Conservation (phyloP, 805 yeast genomes). For the Isabelozyma rhagii region DNA sequence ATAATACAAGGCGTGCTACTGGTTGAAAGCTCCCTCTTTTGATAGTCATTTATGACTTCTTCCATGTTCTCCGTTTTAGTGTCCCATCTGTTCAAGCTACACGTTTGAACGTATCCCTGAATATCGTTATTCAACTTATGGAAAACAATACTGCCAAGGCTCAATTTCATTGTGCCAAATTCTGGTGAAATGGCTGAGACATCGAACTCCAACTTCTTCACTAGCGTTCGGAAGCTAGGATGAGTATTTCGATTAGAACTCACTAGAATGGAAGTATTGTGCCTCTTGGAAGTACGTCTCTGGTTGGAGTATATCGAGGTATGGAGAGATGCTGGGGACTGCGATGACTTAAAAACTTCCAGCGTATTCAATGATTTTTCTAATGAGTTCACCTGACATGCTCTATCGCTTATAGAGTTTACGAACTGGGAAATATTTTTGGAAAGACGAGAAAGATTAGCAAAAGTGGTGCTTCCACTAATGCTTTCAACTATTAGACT, state of each 20-base stretch:
- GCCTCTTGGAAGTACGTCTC: conserved; percentile 11
- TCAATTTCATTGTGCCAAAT: conserved; percentile 24
- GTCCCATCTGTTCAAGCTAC: conserved; percentile 13
- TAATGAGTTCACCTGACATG: conserved; percentile 8
- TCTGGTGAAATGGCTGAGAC: conserved; percentile 13
- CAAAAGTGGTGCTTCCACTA: conserved; percentile 6
- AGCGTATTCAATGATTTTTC: conserved; percentile 5
- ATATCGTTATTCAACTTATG: conserved; percentile 16
- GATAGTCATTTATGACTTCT: conserved; percentile 20
- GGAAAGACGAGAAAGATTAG: conserved; percentile 6
- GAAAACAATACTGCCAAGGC: conserved; percentile 11
- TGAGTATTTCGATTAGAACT: conserved; percentile 35
- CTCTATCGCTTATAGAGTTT: background rate
- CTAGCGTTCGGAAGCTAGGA: conserved; percentile 29
- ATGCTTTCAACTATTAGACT: conserved; percentile 13
- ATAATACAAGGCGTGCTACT: conserved; percentile 19
- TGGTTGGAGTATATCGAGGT: conserved; percentile 6
- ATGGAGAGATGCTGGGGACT: conserved; percentile 1
- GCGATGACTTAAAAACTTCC: background rate
- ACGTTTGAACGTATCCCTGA: conserved; percentile 17
- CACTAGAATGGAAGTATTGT: conserved; percentile 10
- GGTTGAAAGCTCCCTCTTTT: conserved; percentile 5
- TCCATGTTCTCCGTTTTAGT: conserved; percentile 2
- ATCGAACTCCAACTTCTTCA: conserved; percentile 15
- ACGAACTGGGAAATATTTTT: conserved; percentile 7